Evolutionary conservation across 169 alveolate genomes (phyloP), one percentile per base, ranked within the genome.

Genomic region (Plasmodium berghei): DNA sequence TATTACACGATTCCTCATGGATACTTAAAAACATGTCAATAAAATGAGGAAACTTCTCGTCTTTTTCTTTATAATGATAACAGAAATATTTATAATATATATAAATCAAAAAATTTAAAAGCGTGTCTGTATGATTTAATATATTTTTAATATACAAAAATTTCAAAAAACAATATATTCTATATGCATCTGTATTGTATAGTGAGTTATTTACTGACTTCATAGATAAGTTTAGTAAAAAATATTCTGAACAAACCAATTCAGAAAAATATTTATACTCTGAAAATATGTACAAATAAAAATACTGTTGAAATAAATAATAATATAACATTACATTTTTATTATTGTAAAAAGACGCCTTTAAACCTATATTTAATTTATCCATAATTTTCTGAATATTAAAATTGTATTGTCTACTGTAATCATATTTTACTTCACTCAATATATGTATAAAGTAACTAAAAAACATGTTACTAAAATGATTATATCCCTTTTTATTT

Each of bases 371-470:
- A 18, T 86, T 66, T 71, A 86, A 28, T 86, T 86, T 86, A 63
- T 86, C 91, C 56, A 86, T 67, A 18, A 80, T 67, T 80, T 80
- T 80, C 49, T 26, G 18, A 20, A 80, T 64, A 34, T 80, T 80
- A 48, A 80, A 80, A 67, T 80, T 80, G 45, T 80, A 80, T 22
- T 66, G 69, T 22, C 56, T 80, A 55, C 69, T 67, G 18, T 77
- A 77, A 54, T 80, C 85, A 80, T 80, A 80, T 52, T 67, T 80
- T 10, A 80, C 72, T 67, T 80, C 90, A 59, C 90, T 67, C 85
- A 80, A 3, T 52, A 80, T 67, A 48, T 80, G 73, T 40, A 80
- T 58, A 59, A 80, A 80, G 2, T 63, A 64, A 18, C 56, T 42
- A 9, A 28, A 80, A 55, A 80, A 80, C 62, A 67, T 66, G 55